Percentiles rank a stretch among this genome's conserved stretches.
phyloP scores from a whole-genome alignment of 2,329 filamentous ascomycete species.

The Penicillium griseofulvum region DNA sequence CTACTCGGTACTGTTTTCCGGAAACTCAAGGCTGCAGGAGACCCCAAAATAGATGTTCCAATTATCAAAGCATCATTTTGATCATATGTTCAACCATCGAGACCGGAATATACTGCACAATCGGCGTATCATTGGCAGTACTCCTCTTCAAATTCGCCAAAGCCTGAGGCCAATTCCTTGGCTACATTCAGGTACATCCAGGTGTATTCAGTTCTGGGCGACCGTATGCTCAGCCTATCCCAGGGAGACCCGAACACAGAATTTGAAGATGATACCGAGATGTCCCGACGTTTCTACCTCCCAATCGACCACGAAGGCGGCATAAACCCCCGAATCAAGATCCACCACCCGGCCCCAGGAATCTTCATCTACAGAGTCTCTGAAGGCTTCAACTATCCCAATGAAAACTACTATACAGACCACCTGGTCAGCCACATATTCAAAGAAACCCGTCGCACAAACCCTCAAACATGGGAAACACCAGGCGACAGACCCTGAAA shows the following conservation, averaged over 20 bases:
- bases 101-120: constrained; percentile 84
- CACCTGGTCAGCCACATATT: constrained; percentile 67
- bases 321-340: constrained; percentile 74
- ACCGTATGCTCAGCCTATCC: neutral
- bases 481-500: constrained; percentile 86
- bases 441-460: constrained; percentile 68
- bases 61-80: constrained; percentile 70
- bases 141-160: constrained; percentile 77
- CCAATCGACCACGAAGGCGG: constrained; percentile 80
- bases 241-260: neutral
- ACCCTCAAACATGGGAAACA: constrained; percentile 60
- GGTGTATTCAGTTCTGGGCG: constrained; percentile 59
- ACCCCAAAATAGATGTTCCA: constrained; percentile 62
- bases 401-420: constrained; percentile 80
- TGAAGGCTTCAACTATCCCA: constrained; percentile 91
- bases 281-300: constrained; percentile 60
- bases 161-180: constrained; percentile 77
- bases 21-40: constrained; percentile 74
- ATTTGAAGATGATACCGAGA: neutral
- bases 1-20: constrained; percentile 73
- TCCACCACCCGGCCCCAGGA: constrained; percentile 77
- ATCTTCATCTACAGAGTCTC: constrained; percentile 90
- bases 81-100: constrained; percentile 84
- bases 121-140: constrained; percentile 69
- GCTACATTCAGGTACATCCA: constrained; percentile 62